phyloP scores from a whole-genome alignment of 305 asterid genomes.

The Solanum aculeatissimum region DNA sequence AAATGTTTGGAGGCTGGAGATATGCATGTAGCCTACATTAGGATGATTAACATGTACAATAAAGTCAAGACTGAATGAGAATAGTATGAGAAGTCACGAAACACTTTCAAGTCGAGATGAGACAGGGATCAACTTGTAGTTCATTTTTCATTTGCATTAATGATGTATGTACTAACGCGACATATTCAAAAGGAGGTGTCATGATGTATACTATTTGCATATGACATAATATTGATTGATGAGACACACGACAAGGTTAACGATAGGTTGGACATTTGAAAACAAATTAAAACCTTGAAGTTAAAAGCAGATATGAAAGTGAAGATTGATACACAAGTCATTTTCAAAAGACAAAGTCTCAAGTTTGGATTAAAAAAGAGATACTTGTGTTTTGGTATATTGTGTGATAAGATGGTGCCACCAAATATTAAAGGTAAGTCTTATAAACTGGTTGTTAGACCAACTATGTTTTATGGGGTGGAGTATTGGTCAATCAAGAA shows the following conservation, averaged over 20 bases:
- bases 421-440: background rate
- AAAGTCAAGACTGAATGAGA: background rate
- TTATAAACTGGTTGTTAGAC: background rate
- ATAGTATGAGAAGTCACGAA: background rate
- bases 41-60: background rate
- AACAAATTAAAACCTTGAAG: background rate
- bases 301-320: background rate
- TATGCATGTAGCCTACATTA: background rate
- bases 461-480: background rate
- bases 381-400: background rate
- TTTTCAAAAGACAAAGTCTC: background rate
- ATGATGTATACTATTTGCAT: too few relatives aligned
- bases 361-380: background rate
- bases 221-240: background rate
- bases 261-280: background rate
- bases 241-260: background rate
- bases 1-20: background rate
- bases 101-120: background rate
- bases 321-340: background rate
- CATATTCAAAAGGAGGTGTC: background rate
- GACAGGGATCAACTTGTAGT: background rate
- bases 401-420: background rate
- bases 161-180: background rate
- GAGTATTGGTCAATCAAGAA: background rate
- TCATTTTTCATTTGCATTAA: background rate